Base-by-base conservation (phyloP, 139 green algal species). In the Limnomonas spitsbergensis region DNA sequence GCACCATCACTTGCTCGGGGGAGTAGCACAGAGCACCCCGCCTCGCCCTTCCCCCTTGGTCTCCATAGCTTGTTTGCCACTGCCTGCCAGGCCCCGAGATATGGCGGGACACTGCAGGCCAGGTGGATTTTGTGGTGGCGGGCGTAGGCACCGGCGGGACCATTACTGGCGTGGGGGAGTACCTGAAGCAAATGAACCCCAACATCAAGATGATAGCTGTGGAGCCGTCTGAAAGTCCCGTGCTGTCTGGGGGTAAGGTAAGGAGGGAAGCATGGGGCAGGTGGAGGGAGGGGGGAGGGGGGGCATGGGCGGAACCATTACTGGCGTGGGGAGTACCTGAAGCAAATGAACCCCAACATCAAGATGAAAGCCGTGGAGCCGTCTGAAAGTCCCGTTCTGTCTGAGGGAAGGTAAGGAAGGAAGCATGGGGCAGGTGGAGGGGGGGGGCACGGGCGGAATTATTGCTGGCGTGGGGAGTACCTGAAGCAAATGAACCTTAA, bases 141-240 rank as follows among this genome's bases (percentile, higher is more conserved):
- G 96, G 96, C 0, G 96, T 99, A 53, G 96, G 96, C 54, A 99
- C 96, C 0, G 96, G 96, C n/a, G 96, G 96, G 38, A 99, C 96
- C 36, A 97, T 99, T 77, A 95, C 93, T 31, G 88, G 88, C 82
- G 85, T 36, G 4, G 71, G 71, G 38, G 39, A 78, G 20, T 78
- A 69, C 71, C 31, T 78, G 29, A 95, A 93, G 79, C 85, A 94
- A 76, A 89, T 91, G 53, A 98, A 98, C 39, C 91, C 95, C 0
- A 69, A 78, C 0, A 40, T 96, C 52, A 88, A 91, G 88, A 81
- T 78, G 14, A 70, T 78, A 40, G 93, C 91, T 3, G 92, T 97
- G 73, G 93, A 97, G 87, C 93, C 93, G 0, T 74, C 79, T 9
- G 93, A 96, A 87, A 90, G 78, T 42, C 83, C 91, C 6, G 87